phyloP scores from a whole-genome alignment of 306 rosid species.

The Casuarina equisetifolia region DNA sequence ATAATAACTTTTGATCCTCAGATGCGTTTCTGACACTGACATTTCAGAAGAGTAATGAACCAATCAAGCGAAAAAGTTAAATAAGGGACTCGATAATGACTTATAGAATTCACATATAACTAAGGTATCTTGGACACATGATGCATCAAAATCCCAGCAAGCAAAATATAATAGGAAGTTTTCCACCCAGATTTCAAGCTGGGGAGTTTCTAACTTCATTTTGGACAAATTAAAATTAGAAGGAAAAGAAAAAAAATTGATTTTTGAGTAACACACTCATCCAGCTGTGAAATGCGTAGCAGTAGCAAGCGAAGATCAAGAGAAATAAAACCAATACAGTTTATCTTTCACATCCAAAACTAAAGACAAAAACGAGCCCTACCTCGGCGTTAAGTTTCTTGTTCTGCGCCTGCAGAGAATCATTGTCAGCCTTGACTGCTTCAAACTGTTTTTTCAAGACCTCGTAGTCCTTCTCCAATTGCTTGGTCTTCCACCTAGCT shows the following conservation, averaged over 20 bases:
- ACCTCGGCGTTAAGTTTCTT: slow-evolving; percentile 80
- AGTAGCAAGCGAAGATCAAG: not conserved
- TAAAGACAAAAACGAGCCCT: not conserved
- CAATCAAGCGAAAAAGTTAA: slow-evolving; percentile 32
- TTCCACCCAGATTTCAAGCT: not conserved
- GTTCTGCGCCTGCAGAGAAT: slow-evolving; percentile 70
- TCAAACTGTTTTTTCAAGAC: slow-evolving; percentile 83
- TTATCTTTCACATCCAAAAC: slow-evolving; percentile 3
- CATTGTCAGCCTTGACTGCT: slow-evolving; percentile 71
- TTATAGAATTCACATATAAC: slow-evolving; percentile 27
- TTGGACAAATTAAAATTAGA: not conserved
- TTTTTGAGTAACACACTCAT: not conserved
- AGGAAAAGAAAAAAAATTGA: not conserved
- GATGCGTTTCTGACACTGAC: slow-evolving; percentile 47
- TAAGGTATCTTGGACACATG: slow-evolving; percentile 24
- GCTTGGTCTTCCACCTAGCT: slow-evolving; percentile 96
- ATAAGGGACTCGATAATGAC: slow-evolving; percentile 28
- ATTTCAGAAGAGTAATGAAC: slow-evolving; percentile 40
- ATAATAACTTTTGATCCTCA: slow-evolving; percentile 17
- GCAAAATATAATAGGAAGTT: not conserved
- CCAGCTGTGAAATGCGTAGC: not conserved
- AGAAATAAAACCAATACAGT: not conserved
- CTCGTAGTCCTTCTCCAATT: slow-evolving; percentile 78
- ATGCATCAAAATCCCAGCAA: slow-evolving; percentile 23
- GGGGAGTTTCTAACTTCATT: not conserved